Evolutionary conservation across 2,329 filamentous ascomycete species (phyloP).

Genomic region (Colletotrichum sp.): DNA sequence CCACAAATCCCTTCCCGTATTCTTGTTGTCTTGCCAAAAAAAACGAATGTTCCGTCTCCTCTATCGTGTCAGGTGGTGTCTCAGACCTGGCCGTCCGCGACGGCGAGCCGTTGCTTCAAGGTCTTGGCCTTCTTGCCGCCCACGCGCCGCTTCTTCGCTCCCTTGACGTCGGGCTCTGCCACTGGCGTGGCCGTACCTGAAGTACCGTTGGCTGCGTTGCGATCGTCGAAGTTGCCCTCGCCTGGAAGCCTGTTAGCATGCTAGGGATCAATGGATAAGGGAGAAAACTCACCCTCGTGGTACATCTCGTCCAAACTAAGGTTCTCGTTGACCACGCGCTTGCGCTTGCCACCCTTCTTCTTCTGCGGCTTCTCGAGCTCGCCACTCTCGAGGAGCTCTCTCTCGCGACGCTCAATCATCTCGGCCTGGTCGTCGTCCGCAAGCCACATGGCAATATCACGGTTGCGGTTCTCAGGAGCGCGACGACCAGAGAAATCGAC

Average conservation of each 20-base stretch:
- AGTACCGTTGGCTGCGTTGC: constrained; percentile 22
- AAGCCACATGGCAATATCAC: constrained; percentile 98
- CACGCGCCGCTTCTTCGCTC: constrained; percentile 56
- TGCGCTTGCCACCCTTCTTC: constrained; percentile 61
- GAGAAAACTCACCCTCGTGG: constrained; percentile 81
- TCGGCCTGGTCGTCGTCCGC: constrained; percentile 97
- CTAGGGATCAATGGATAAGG: not conserved
- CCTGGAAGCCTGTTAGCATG: constrained; percentile 57
- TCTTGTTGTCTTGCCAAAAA: not conserved
- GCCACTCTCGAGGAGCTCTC: constrained; percentile 79
- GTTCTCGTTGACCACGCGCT: constrained; percentile 50
- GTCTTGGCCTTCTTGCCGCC: constrained; percentile 69
- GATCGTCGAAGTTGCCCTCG: constrained; percentile 93
- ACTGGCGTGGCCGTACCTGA: constrained; percentile 87
- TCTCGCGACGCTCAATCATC: constrained; percentile 90
- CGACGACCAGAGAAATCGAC: constrained; percentile 96
- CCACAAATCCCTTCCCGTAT: not conserved
- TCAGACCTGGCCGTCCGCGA: constrained; percentile 63
- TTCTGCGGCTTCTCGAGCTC: constrained; percentile 62
- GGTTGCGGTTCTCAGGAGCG: constrained; percentile 88
- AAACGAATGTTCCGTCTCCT: not conserved
- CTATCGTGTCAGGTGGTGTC: not conserved
- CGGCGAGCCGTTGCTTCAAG: constrained; percentile 69
- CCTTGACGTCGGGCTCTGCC: constrained; percentile 50
- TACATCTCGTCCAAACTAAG: constrained; percentile 95